Evolutionary conservation across 768 basidiomycete genomes (phyloP).

Genomic region (Kondoa subrosea): DNA sequence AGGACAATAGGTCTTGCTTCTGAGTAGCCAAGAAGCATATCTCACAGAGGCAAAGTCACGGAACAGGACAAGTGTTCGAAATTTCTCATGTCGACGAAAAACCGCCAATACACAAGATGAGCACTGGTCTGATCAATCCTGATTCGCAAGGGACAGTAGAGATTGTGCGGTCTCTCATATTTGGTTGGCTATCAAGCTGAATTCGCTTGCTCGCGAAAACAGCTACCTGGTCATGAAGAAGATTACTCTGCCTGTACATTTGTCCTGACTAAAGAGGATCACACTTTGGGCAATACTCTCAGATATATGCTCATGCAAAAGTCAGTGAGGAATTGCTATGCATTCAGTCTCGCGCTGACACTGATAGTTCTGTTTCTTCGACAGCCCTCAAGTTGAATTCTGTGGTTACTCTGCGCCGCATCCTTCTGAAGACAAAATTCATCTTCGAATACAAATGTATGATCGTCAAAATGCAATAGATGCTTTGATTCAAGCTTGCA

Average conservation of each 20-base stretch:
- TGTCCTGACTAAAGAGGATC: conserved; percentile 80
- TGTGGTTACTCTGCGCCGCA: conserved; percentile 95
- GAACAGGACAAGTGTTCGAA: too few relatives aligned
- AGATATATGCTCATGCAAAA: conserved; percentile 99
- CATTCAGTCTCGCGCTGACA: neutral
- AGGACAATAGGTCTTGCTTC: too few relatives aligned
- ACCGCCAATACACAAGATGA: too few relatives aligned
- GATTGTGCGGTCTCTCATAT: neutral
- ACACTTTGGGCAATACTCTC: conserved; percentile 86
- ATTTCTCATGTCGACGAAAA: too few relatives aligned
- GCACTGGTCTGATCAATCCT: too few relatives aligned
- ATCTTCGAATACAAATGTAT: conserved; percentile 98
- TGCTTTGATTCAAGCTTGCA: conserved; percentile 22
- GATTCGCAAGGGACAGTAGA: neutral
- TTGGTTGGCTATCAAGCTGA: neutral
- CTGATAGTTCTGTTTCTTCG: neutral
- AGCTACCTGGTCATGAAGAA: conserved; percentile 17
- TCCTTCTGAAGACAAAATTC: conserved; percentile 90
- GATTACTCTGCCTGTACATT: conserved; percentile 41
- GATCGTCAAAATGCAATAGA: conserved; percentile 62
- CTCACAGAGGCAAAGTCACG: too few relatives aligned
- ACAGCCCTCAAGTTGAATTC: conserved; percentile 87
- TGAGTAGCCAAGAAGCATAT: too few relatives aligned
- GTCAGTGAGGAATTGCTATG: conserved; percentile 38
- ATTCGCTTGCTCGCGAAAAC: neutral